Conservation (phyloP, 768 basidiomycete genomes). For the Lactarius akahatsu region DNA sequence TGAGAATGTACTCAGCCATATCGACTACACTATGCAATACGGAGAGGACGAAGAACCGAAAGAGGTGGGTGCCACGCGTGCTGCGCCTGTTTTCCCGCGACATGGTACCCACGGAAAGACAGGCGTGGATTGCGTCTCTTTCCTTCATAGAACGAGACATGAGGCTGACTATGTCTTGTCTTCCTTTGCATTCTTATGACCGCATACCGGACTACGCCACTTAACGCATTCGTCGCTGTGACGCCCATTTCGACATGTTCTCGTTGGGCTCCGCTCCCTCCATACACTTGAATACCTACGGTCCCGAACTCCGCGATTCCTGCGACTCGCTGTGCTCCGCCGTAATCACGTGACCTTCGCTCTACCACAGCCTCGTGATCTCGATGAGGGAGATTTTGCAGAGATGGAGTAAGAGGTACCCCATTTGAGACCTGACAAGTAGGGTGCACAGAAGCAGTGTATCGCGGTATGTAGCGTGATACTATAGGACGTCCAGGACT, state of each 20-base stretch:
- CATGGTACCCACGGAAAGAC: slow-evolving; percentile 4
- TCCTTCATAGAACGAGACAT: slow-evolving; percentile 18
- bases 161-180: slow-evolving; percentile 16
- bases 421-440: slow-evolving; percentile 5
- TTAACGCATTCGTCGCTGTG: slow-evolving; percentile 19
- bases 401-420: slow-evolving; percentile 56
- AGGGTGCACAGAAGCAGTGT: not conserved
- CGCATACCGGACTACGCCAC: slow-evolving; percentile 20
- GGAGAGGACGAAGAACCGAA: slow-evolving; percentile 98
- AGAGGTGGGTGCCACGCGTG: slow-evolving; percentile 53
- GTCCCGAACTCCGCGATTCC: not conserved
- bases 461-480: not conserved
- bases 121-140: slow-evolving; percentile 18
- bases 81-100: slow-evolving; percentile 14
- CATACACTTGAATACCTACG: slow-evolving; percentile 6
- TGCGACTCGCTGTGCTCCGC: not conserved
- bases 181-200: slow-evolving; percentile 18
- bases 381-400: slow-evolving; percentile 91
- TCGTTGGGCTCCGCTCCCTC: slow-evolving; percentile 10
- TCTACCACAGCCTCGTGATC: slow-evolving; percentile 72
- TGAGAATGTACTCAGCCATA: slow-evolving; percentile 87
- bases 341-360: slow-evolving; percentile 12
- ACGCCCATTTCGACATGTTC: slow-evolving; percentile 12
- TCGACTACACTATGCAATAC: slow-evolving; percentile 98
- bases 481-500: not conserved